These are phyloP conservation scores for Singerocomus inundabilis DNA, from an alignment of 1,284 basidiomycete genomes.

Conservation along the genomic window DNA sequence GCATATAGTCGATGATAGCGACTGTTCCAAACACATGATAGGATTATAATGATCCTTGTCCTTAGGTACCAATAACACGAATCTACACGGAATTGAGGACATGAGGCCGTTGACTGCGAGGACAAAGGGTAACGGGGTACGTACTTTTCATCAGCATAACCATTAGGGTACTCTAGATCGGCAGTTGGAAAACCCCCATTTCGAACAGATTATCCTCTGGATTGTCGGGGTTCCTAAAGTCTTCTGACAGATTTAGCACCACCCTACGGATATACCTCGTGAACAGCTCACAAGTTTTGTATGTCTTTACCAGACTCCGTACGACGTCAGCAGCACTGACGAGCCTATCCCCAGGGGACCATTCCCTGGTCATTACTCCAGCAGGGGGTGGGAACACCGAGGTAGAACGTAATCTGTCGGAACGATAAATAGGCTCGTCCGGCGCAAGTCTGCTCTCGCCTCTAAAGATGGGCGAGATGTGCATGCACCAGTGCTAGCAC, in stretches of 20 bases:
- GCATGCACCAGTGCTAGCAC: conserved; percentile 14
- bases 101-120: background rate
- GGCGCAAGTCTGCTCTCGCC: conserved; percentile 25
- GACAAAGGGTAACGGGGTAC: conserved; percentile 2
- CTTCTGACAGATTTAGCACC: conserved; percentile 35
- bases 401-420: conserved; percentile 35
- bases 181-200: conserved; percentile 55
- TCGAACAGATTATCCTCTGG: conserved; percentile 58
- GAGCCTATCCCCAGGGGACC: conserved; percentile 50
- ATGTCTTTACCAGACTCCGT: conserved; percentile 54
- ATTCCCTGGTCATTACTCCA: conserved; percentile 32
- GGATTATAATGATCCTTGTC: conserved; percentile 81
- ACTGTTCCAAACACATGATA: conserved; percentile 67
- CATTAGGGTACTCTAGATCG: conserved; percentile 73
- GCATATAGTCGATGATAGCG: conserved; percentile 68
- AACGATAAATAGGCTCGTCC: conserved; percentile 34
- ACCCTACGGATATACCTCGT: background rate
- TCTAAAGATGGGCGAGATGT: conserved; percentile 23
- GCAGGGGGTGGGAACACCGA: conserved; percentile 26
- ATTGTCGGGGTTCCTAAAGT: conserved; percentile 63
- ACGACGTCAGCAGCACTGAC: conserved; percentile 64
- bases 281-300: conserved; percentile 58
- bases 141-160: conserved; percentile 56
- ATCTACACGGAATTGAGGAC: conserved; percentile 40
- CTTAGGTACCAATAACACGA: conserved; percentile 68